These are phyloP conservation scores for Rauvolfia tetraphylla DNA, from an alignment of 257 asterid species.

Conservation along the genomic window DNA sequence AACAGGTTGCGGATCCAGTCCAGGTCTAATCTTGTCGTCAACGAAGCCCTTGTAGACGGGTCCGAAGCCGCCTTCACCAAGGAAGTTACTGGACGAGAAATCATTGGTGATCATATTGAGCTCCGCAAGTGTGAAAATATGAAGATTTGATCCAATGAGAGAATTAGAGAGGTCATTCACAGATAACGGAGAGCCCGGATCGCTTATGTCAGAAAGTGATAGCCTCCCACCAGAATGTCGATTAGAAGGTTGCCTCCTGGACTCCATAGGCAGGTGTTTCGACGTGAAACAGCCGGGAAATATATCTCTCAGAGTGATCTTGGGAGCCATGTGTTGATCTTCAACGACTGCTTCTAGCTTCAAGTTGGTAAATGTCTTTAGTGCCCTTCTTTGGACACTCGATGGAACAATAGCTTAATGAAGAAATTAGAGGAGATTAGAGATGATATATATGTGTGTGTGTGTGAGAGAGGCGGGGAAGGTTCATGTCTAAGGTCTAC, in stretches of 20 bases:
- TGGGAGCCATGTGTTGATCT: conserved; percentile 19
- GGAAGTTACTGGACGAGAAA: conserved; percentile 50
- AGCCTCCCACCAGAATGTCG: conserved; percentile 39
- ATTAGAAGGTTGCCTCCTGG: conserved; percentile 19
- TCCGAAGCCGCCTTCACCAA: conserved; percentile 92
- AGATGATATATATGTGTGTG: neutral
- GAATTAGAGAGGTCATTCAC: conserved; percentile 55
- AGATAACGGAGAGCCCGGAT: conserved; percentile 46
- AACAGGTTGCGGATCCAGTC: conserved; percentile 69
- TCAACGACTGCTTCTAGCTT: neutral
- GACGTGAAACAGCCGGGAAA: conserved; percentile 32
- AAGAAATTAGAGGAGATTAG: neutral
- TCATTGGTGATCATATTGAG: conserved; percentile 47
- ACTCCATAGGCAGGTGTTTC: conserved; percentile 1
- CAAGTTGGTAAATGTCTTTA: no score
- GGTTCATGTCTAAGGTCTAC: neutral
- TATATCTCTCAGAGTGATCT: conserved; percentile 15
- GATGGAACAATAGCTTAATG: neutral
- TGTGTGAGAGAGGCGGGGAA: neutral
- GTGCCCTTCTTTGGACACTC: neutral
- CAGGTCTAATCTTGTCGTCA: conserved; percentile 55
- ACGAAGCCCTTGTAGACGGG: conserved; percentile 85
- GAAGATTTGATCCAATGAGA: conserved; percentile 56
- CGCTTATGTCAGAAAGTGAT: conserved; percentile 57
- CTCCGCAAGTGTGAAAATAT: conserved; percentile 52